phyloP scores from a whole-genome alignment of 768 basidiomycete species.

The Zangia roseola region DNA sequence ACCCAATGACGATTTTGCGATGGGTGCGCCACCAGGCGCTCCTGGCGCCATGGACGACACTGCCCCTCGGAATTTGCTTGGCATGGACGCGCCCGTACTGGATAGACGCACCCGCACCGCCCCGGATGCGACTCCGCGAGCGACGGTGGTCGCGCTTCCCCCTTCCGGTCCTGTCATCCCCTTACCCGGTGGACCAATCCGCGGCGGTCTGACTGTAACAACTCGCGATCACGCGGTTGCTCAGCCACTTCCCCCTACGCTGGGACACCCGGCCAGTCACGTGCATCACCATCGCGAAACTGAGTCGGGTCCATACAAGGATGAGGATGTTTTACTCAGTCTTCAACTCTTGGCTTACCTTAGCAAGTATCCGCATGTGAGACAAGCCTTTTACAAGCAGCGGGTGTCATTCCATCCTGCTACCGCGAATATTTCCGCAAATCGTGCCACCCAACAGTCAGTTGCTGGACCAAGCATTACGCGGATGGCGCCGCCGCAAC shows the following conservation, averaged over 20 bases:
- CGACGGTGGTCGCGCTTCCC: constrained; percentile 57
- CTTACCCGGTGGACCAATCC: constrained; percentile 14
- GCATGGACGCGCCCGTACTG: constrained; percentile 24
- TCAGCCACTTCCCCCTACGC: constrained; percentile 12
- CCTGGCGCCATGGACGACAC: constrained; percentile 68
- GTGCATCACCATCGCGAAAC: constrained; percentile 39
- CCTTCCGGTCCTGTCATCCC: constrained; percentile 16
- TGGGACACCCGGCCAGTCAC: constrained; percentile 30
- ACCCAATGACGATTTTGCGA: constrained; percentile 84
- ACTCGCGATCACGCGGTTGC: constrained; percentile 18
- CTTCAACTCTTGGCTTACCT: constrained; percentile 94
- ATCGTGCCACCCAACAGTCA: constrained; percentile 26
- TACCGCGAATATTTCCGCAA: constrained; percentile 42
- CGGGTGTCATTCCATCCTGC: constrained; percentile 82
- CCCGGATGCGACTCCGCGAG: constrained; percentile 64
- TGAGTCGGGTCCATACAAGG: constrained; percentile 73
- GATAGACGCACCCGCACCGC: constrained; percentile 38
- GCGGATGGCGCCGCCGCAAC: constrained; percentile 15
- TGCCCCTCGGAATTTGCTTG: constrained; percentile 26
- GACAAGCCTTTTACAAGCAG: constrained; percentile 92
- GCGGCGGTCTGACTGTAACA: constrained; percentile 10
- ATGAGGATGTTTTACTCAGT: constrained; percentile 90
- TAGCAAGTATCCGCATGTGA: constrained; percentile 96
- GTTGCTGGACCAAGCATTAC: constrained; percentile 27
- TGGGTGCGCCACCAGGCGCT: constrained; percentile 91